phyloP scores from a whole-genome alignment of 371 early-diverging fungal genomes.

The Dipsacomyces acuminosporus region DNA sequence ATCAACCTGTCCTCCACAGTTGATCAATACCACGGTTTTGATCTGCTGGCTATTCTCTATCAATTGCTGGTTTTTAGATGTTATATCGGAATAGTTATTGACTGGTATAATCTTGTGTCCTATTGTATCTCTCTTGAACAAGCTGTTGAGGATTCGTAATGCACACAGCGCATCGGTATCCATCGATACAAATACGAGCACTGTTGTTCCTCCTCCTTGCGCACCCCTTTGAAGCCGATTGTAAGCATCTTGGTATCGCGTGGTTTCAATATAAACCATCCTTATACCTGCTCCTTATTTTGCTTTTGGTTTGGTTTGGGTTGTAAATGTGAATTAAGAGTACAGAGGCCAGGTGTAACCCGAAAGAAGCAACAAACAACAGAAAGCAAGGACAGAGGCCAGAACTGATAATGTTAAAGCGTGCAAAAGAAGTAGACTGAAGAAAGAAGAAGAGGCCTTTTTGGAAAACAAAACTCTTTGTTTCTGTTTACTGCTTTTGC shows the following conservation, averaged over 20 bases:
- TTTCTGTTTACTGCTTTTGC: too few species aligned
- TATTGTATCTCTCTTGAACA: constrained; percentile 71
- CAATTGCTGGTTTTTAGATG: constrained; percentile 51
- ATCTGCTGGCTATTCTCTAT: constrained; percentile 53
- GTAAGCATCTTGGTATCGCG: constrained; percentile 46
- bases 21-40: constrained; percentile 72
- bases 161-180: constrained; percentile 88
- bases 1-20: constrained; percentile 81
- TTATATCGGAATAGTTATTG: constrained; percentile 62
- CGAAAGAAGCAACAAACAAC: too few species aligned
- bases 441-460: too few species aligned
- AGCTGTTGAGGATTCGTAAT: constrained; percentile 65
- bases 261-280: constrained; percentile 45
- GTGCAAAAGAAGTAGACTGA: too few species aligned
- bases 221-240: constrained; percentile 26
- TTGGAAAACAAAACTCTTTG: too few species aligned
- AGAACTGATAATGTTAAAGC: too few species aligned
- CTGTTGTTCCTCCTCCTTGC: constrained; percentile 13
- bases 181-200: constrained; percentile 70
- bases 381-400: too few species aligned
- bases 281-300: too few species aligned
- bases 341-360: too few species aligned
- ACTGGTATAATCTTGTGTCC: constrained; percentile 77
- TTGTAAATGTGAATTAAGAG: too few species aligned
- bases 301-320: too few species aligned